phyloP scores from a whole-genome alignment of 2,329 filamentous ascomycete species.

The Proliferodiscus dingleyae region DNA sequence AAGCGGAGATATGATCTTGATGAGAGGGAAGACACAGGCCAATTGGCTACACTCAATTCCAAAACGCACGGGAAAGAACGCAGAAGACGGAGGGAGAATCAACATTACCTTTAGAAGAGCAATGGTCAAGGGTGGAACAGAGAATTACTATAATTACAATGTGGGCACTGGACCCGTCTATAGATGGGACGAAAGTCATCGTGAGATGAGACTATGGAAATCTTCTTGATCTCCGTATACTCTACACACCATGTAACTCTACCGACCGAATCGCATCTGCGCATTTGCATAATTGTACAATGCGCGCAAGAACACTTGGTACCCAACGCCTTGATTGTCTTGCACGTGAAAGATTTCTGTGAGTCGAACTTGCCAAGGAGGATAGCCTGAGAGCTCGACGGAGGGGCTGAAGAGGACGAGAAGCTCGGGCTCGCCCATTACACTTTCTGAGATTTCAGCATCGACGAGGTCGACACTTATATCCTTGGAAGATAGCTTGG shows the following conservation, averaged over 20 bases:
- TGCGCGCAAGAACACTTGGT: slow-evolving; percentile 85
- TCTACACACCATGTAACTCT: slow-evolving; percentile 8
- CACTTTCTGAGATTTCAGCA: slow-evolving; percentile 72
- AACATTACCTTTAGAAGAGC: slow-evolving; percentile 77
- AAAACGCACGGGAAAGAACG: slow-evolving; percentile 62
- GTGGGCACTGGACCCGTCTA: slow-evolving; percentile 66
- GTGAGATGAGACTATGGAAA: slow-evolving; percentile 38
- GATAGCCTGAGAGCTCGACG: slow-evolving; percentile 83
- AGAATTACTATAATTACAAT: slow-evolving; percentile 84
- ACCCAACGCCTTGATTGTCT: slow-evolving; percentile 80
- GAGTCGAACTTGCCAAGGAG: slow-evolving; percentile 90
- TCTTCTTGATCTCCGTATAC: slow-evolving; percentile 3
- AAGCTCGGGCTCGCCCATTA: slow-evolving; percentile 87
- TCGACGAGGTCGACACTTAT: slow-evolving; percentile 85
- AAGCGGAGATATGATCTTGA: slow-evolving; percentile 74
- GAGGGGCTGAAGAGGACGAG: slow-evolving; percentile 81
- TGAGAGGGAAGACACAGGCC: slow-evolving; percentile 69
- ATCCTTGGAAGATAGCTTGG: slow-evolving; percentile 75
- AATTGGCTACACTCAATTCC: slow-evolving; percentile 77
- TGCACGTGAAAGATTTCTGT: slow-evolving; percentile 85
- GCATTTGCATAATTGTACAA: slow-evolving; percentile 80
- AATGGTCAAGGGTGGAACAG: slow-evolving; percentile 65
- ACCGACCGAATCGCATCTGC: slow-evolving; percentile 67
- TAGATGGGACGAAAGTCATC: slow-evolving; percentile 55
- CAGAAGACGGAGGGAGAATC: slow-evolving; percentile 58